phyloP scores from a whole-genome alignment of 1,284 basidiomycete species.

The Marasmius sp. region DNA sequence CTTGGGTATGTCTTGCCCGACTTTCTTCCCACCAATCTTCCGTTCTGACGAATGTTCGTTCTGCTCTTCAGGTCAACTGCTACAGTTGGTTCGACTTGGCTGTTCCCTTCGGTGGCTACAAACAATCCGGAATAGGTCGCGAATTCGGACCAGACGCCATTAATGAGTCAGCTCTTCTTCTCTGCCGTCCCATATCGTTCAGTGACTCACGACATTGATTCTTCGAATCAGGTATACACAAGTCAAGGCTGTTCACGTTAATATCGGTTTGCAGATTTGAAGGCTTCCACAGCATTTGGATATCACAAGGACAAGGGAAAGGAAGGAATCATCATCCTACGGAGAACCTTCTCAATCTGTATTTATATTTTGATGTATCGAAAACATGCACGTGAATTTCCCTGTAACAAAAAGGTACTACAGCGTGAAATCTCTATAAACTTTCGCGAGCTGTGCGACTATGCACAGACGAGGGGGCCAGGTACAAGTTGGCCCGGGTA shows the following conservation, averaged over 20 bases:
- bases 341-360: no score
- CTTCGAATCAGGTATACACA: neutral
- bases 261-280: neutral
- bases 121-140: neutral
- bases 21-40: neutral
- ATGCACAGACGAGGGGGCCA: no score
- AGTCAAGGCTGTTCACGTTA: neutral
- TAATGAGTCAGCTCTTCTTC: neutral
- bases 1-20: neutral
- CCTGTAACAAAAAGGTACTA: no score
- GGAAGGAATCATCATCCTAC: no score
- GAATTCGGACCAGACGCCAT: neutral
- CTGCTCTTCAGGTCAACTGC: neutral
- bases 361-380: no score
- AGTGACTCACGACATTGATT: neutral
- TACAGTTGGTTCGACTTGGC: neutral
- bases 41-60: neutral
- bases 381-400: no score
- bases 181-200: neutral
- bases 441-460: no score
- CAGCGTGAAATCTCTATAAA: no score
- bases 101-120: neutral
- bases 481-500: no score
- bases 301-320: no score
- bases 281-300: neutral